These are phyloP conservation scores for Tetrahymena borealis DNA, from an alignment of 73 alveolate genomes.

Conservation along the genomic window DNA sequence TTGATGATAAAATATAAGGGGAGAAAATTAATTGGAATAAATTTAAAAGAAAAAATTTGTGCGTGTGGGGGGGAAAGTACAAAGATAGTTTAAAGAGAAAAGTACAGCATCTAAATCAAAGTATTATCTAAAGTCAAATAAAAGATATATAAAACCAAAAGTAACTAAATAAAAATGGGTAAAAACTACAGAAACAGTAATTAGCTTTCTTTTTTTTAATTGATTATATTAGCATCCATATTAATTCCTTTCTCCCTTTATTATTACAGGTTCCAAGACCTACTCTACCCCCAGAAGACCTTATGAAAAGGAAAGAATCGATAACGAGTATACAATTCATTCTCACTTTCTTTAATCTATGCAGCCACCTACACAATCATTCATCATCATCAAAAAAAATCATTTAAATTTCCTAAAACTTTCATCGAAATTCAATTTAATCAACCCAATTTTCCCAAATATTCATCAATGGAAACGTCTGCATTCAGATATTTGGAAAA, in stretches of 20 bases:
- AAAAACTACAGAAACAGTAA: not conserved
- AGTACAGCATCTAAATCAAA: slow-evolving; percentile 2
- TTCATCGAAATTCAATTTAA: too few relatives aligned
- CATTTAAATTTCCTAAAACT: too few relatives aligned
- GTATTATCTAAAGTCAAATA: not conserved
- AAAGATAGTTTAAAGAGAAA: not conserved
- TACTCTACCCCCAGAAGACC: slow-evolving; percentile 88
- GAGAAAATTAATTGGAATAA: not conserved
- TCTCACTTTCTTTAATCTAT: not conserved
- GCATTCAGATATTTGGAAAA: too few relatives aligned
- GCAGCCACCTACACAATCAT: not conserved
- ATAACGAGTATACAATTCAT: slow-evolving; percentile 59
- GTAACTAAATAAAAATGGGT: not conserved
- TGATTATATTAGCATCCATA: not conserved
- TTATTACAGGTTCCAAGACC: slow-evolving; percentile 62
- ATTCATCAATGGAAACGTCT: too few relatives aligned
- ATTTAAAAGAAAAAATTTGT: not conserved
- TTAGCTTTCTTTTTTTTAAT: not conserved
- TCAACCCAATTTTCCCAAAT: too few relatives aligned
- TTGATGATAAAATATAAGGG: not conserved
- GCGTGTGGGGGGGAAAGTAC: slow-evolving; percentile 4
- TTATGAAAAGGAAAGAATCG: slow-evolving; percentile 90
- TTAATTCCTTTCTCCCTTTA: not conserved
- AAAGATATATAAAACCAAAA: not conserved
- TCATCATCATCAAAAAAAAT: too few relatives aligned